Base-by-base conservation (phyloP, 129 eudicot species). In the Cynara cardunculus region DNA sequence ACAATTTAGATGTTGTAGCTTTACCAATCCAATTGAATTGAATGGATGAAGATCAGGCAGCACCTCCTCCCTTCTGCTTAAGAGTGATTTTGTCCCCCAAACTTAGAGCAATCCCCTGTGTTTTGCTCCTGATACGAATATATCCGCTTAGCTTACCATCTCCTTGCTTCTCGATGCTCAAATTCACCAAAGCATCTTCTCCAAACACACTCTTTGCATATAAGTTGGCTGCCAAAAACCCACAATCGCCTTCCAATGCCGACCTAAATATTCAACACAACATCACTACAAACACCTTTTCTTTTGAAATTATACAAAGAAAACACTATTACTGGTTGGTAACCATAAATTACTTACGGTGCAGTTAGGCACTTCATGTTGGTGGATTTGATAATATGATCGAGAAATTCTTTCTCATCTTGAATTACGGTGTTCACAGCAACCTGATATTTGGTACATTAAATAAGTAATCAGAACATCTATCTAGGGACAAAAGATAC, bases 161-260 rank as follows among this genome's bases (percentile, higher is more conserved):
- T 7, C 84, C 83, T 85, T 92, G 99, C 69, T 94, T 94, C 88
- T 94, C 99, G 12, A 92, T 79, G 86, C 99, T 92, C 31, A 92
- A 80, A 81, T 94, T 94, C 28, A 94, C 99, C 94, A 94, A 89
- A 49, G 99, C 99, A 71, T 94, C 99, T 89, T 94, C 99, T 53
- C 99, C 99, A 68, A 94, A 94, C 5, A 94, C 97, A 86, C 99
- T 94, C 86, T 94, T 94, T 1, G 99, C 99, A 21, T 94, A 94
- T 81, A 94, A 80, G 85, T 94, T 94, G 53, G 99, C 99, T 66
- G 99, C 99, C 72, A 94, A 79, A 82, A 92, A 94, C 26, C 99
- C 99, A 79, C 99, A 94, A 61, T 90, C 94, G 7, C 97, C 99
- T 85, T 94, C 99, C 80, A 94, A 72, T 34, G 99, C 99, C 32